These are phyloP conservation scores for Pseudocercospora musae DNA, from an alignment of 2,329 filamentous ascomycete genomes.

Conservation along the genomic window DNA sequence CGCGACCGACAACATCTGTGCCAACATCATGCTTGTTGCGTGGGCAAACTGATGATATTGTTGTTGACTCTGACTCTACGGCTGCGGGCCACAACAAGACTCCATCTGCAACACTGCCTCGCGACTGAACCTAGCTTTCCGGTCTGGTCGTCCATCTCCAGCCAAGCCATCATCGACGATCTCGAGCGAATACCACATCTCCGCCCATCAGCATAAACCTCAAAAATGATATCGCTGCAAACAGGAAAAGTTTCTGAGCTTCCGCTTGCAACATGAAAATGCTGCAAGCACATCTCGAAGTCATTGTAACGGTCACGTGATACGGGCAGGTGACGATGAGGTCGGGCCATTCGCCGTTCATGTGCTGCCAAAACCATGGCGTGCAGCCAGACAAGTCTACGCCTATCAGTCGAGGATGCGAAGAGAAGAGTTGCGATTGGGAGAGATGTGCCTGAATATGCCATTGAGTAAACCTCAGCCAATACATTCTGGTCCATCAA, in stretches of 20 bases:
- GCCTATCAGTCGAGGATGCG: too few relatives aligned
- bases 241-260: not conserved
- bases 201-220: not conserved
- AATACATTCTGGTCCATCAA: not conserved
- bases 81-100: not conserved
- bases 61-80: not conserved
- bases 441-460: not conserved
- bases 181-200: not conserved
- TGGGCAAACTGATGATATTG: not conserved
- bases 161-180: slow-evolving; percentile 2
- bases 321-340: not conserved
- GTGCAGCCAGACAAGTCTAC: too few relatives aligned
- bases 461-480: not conserved
- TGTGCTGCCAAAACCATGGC: not conserved
- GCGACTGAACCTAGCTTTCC: not conserved
- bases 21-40: not conserved
- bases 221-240: not conserved
- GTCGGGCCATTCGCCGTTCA: not conserved
- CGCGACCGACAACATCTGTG: not conserved
- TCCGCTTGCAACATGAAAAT: not conserved
- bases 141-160: not conserved
- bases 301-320: not conserved
- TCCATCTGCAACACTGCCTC: not conserved
- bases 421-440: not conserved
- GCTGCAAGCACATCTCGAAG: not conserved